These are phyloP conservation scores for Pleurotus sapidus DNA, from an alignment of 768 basidiomycete species.

Conservation along the genomic window DNA sequence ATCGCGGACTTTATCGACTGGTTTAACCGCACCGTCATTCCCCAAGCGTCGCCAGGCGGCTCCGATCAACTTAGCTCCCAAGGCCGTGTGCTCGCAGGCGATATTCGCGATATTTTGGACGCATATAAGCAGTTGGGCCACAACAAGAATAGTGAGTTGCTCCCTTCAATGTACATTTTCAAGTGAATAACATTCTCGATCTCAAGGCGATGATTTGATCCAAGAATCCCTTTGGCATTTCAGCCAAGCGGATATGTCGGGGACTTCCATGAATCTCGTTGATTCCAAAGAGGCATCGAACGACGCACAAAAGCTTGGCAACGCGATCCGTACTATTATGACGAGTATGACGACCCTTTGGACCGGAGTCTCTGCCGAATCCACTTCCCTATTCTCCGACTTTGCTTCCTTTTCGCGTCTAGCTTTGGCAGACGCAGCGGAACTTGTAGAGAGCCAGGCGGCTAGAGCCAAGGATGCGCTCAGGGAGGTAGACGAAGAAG, in stretches of 20 bases:
- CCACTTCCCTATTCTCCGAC: conserved; percentile 52
- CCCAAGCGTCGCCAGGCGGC: conserved; percentile 37
- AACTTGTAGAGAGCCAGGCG: conserved; percentile 52
- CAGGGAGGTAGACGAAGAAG: conserved; percentile 52
- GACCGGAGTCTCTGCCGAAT: conserved; percentile 51
- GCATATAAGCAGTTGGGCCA: conserved; percentile 53
- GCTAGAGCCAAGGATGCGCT: conserved; percentile 48
- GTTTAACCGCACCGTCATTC: conserved; percentile 46
- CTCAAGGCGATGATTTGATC: conserved; percentile 63
- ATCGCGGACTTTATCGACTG: conserved; percentile 51
- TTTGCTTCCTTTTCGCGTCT: conserved; percentile 64
- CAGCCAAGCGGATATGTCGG: conserved; percentile 46
- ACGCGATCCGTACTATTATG: conserved; percentile 48
- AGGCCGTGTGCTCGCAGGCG: conserved; percentile 48
- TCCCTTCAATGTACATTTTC: no score
- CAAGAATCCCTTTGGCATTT: conserved; percentile 70
- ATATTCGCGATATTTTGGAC: conserved; percentile 48
- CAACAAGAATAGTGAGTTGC: conserved; percentile 59
- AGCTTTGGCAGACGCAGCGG: conserved; percentile 65
- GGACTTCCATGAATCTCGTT: conserved; percentile 30
- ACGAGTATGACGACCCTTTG: conserved; percentile 53
- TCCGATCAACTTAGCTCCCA: conserved; percentile 49
- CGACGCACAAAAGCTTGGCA: conserved; percentile 50
- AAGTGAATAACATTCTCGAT: no score
- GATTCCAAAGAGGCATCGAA: conserved; percentile 42